A percentile compares a stretch with the other conserved stretches of the same genome.
Conservation (phyloP, 352 stramenopile genomes). For the Globisporangium cederbergense region DNA sequence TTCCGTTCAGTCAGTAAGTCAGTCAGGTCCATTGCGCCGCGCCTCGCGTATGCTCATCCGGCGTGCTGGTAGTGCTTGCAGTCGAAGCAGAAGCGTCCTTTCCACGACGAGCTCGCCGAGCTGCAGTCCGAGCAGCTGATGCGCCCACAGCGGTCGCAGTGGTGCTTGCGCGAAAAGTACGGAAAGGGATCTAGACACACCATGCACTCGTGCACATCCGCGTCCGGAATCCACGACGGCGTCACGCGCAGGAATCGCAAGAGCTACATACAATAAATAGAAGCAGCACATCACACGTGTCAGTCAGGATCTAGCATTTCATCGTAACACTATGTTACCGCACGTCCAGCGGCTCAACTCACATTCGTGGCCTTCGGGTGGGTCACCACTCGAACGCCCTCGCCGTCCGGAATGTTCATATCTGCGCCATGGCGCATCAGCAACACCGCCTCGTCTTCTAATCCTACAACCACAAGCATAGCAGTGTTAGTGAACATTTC, state of each 20-base stretch:
- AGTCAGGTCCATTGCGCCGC: neutral
- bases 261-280: slow-evolving; percentile 20
- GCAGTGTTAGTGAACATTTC: slow-evolving; percentile 7
- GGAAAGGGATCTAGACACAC: slow-evolving; percentile 67
- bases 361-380: slow-evolving; percentile 60
- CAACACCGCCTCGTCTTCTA: slow-evolving; percentile 52
- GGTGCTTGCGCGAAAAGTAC: slow-evolving; percentile 69
- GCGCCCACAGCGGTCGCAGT: slow-evolving; percentile 69
- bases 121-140: slow-evolving; percentile 80
- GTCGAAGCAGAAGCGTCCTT: slow-evolving; percentile 72
- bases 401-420: slow-evolving; percentile 65
- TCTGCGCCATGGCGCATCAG: slow-evolving; percentile 66
- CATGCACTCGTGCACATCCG: slow-evolving; percentile 61
- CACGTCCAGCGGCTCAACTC: slow-evolving; percentile 25
- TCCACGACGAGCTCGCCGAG: slow-evolving; percentile 62
- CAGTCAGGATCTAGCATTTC: neutral
- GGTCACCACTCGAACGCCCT: slow-evolving; percentile 51
- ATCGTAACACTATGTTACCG: neutral
- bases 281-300: slow-evolving; percentile 11
- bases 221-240: slow-evolving; percentile 61
- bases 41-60: slow-evolving; percentile 17
- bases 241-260: slow-evolving; percentile 52
- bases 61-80: slow-evolving; percentile 73
- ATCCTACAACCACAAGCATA: slow-evolving; percentile 30
- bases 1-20: neutral